Percentiles rank a stretch among this genome's conserved stretches.
Evolutionary conservation across 176 grass and related monocot genomes (phyloP).

Genomic region (Carex kokanica): DNA sequence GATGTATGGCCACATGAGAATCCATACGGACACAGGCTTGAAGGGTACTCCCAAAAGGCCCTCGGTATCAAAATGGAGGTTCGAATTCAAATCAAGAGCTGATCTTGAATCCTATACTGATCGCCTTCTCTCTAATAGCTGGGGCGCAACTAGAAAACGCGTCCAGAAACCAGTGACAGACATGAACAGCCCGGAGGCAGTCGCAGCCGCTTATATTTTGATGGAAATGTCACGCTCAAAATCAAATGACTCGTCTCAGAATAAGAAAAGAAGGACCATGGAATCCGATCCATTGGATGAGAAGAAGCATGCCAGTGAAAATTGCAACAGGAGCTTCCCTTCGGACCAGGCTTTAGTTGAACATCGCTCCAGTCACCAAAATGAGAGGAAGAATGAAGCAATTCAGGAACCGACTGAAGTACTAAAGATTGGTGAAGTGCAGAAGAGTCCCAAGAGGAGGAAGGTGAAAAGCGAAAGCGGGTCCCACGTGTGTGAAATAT

Average conservation of each 20-base stretch:
- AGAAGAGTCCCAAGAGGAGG: neutral
- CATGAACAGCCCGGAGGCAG: neutral
- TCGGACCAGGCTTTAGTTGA: neutral
- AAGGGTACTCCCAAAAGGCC: too few relatives aligned
- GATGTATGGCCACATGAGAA: slow-evolving; percentile 22
- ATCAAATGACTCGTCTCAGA: neutral
- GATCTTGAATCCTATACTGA: neutral
- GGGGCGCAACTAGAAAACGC: neutral
- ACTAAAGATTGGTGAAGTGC: neutral
- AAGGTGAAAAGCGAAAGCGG: neutral
- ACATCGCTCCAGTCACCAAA: neutral
- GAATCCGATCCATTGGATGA: neutral
- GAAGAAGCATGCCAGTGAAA: neutral
- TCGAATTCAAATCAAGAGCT: too few relatives aligned
- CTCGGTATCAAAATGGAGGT: too few relatives aligned
- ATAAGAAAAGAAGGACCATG: neutral
- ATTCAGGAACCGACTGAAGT: neutral
- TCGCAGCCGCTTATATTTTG: neutral
- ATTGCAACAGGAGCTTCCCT: neutral
- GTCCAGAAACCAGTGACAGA: neutral
- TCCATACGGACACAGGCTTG: neutral
- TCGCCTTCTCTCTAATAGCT: neutral
- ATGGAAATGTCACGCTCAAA: neutral
- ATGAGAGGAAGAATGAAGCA: neutral
- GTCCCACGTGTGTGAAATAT: neutral